Evolutionary conservation across 805 yeast genomes (phyloP), one percentile per base, ranked within the genome.

Genomic region (Starmerella sirachaensis): DNA sequence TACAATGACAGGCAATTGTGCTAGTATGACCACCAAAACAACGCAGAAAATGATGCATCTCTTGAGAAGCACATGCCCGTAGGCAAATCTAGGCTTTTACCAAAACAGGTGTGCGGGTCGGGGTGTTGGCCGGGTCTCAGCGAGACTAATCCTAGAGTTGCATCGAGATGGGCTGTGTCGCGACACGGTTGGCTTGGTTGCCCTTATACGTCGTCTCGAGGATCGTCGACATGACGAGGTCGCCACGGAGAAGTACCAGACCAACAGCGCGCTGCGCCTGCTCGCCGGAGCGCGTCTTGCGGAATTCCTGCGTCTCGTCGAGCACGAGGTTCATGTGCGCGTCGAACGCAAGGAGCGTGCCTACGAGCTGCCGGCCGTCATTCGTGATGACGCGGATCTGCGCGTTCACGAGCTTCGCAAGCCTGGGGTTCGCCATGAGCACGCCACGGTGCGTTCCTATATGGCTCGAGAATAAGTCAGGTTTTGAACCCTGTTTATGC

Each of bases 311-410:
- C 29, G 91, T 72, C 46, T 86, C 91, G 10, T 80, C 69, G 22
- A 88, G 62, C 11, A 91, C 94, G 13, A 88, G 55, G 57, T 88
- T 88, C 78, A 86, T 76, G 55, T 78, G 80, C 54, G 51, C 78
- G 58, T 91, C 98, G 57, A 83, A 88, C 6, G 97, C 85, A 45
- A 86, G 60, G 37, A 88, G 66, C 45, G 75, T 76, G 2, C 98
- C 98, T 6, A 76, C 66, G 47, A 81, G 72, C 30, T 74, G 76
- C 29, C 93, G 68, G 5, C 79, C 77, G 59, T 88, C 96, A n/a
- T 72, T 57, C 1, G 88, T 72, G 20, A 76, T 66, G 18, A 84
- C 80, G 38, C 78, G 70, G 37, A 91, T 72, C 41, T 82, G 69
- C 60, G 73, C 79, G 51, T 81, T 69, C 36, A 88, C 62, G 46